Evolutionary conservation across 257 asterid species (phyloP).

Genomic region (Solanum commersonii): DNA sequence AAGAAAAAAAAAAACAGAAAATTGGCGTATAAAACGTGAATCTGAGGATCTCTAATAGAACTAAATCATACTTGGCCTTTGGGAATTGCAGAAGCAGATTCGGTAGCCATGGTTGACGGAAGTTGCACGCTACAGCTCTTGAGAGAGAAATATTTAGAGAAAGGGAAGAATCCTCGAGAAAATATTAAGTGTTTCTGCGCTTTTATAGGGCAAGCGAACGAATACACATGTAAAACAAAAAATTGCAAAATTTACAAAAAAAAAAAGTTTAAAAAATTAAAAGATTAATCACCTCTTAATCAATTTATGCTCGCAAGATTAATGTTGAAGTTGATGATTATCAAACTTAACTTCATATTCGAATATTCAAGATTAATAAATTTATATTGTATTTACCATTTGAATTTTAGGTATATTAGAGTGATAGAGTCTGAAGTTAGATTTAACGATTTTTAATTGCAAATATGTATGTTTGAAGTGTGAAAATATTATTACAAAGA

Average conservation of each 20-base stretch:
- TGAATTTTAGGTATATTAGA: neutral
- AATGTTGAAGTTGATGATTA: neutral
- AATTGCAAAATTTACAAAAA: neutral
- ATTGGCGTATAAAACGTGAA: neutral
- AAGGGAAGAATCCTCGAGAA: neutral
- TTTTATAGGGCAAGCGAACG: neutral
- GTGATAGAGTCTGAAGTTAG: neutral
- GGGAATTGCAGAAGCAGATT: constrained; percentile 46
- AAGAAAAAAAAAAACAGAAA: neutral
- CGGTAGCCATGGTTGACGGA: constrained; percentile 45
- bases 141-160: neutral
- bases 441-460: neutral
- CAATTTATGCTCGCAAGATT: neutral
- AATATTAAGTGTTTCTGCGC: neutral
- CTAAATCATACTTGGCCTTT: constrained; percentile 35
- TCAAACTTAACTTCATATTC: neutral
- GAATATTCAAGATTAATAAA: neutral
- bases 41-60: neutral
- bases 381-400: neutral
- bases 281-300: neutral
- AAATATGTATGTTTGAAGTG: neutral
- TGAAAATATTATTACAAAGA: neutral
- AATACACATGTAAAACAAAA: neutral
- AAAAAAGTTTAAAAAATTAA: too few species aligned
- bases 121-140: neutral